Evolutionary conservation across 306 rosid species (phyloP).

Genomic region (Amphicarpaea edgeworthii): DNA sequence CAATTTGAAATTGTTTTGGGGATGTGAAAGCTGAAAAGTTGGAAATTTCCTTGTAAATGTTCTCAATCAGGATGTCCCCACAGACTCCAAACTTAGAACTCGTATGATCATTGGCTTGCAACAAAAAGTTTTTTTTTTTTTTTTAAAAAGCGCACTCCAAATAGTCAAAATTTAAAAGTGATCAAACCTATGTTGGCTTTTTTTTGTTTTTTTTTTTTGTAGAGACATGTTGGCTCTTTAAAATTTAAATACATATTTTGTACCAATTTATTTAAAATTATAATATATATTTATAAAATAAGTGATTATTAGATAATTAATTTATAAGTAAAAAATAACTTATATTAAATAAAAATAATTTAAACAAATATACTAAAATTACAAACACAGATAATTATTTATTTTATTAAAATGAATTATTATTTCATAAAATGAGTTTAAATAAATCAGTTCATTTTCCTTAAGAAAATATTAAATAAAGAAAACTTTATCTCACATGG

Average conservation of each 20-base stretch:
- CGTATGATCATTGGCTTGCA: slow-evolving; percentile 26
- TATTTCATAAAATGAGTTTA: too few relatives aligned
- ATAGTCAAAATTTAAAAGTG: slow-evolving; percentile 40
- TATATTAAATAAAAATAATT: too few relatives aligned
- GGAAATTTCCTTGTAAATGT: slow-evolving; percentile 33
- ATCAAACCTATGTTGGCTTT: slow-evolving; percentile 35
- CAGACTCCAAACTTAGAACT: not conserved
- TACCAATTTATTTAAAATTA: too few relatives aligned
- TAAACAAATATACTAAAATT: too few relatives aligned
- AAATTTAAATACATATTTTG: too few relatives aligned
- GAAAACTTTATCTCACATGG: not conserved
- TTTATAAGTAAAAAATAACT: too few relatives aligned
- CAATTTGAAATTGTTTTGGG: slow-evolving; percentile 21
- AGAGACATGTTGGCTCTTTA: slow-evolving; percentile 41
- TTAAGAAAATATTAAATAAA: slow-evolving; percentile 26
- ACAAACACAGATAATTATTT: too few relatives aligned
- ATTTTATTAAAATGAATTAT: too few relatives aligned
- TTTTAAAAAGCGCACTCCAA: not conserved
- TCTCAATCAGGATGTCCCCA: slow-evolving; percentile 25
- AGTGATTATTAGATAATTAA: too few relatives aligned
- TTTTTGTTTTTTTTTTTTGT: too few relatives aligned
- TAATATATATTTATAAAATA: too few relatives aligned
- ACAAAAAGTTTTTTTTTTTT: slow-evolving; percentile 32
- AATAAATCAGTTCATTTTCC: too few relatives aligned
- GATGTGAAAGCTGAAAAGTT: slow-evolving; percentile 26